Percentiles rank a stretch among this genome's conserved stretches.
phyloP scores from a whole-genome alignment of 169 alveolate species.

The Plasmodium gaboni region DNA sequence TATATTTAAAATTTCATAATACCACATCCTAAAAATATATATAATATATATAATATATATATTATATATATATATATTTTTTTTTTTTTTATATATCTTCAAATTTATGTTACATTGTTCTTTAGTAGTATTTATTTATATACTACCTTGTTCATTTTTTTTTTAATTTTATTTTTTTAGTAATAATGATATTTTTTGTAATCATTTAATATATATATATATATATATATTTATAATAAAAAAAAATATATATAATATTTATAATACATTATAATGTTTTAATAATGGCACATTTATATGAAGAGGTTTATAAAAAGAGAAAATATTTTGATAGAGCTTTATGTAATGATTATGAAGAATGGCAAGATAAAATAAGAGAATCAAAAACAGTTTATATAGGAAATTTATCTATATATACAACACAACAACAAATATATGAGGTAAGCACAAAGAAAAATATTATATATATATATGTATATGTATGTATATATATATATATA shows the following conservation, averaged over 20 bases:
- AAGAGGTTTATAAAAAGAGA: slow-evolving; percentile 80
- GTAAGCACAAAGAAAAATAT: slow-evolving; percentile 39
- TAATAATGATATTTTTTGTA: neutral
- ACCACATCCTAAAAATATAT: too few species aligned
- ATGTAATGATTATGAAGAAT: slow-evolving; percentile 81
- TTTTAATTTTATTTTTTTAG: neutral
- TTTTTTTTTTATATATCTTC: too few species aligned
- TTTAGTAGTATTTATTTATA: too few species aligned
- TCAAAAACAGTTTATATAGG: slow-evolving; percentile 87
- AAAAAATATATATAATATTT: neutral
- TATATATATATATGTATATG: neutral
- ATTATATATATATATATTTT: too few species aligned
- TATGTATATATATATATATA: neutral
- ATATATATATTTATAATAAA: neutral
- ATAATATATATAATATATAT: too few species aligned
- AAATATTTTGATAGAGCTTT: slow-evolving; percentile 84
- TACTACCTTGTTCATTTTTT: neutral
- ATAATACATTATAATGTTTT: neutral
- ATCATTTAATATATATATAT: neutral
- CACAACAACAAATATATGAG: slow-evolving; percentile 87
- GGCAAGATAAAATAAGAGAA: slow-evolving; percentile 80
- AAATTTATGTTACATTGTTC: too few species aligned
- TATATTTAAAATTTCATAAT: too few species aligned
- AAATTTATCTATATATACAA: slow-evolving; percentile 83
- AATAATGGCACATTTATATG: slow-evolving; percentile 82